Percentiles rank a stretch among this genome's conserved stretches.
Conservation (phyloP, 2,329 filamentous ascomycete species). For the Alternaria arborescens region DNA sequence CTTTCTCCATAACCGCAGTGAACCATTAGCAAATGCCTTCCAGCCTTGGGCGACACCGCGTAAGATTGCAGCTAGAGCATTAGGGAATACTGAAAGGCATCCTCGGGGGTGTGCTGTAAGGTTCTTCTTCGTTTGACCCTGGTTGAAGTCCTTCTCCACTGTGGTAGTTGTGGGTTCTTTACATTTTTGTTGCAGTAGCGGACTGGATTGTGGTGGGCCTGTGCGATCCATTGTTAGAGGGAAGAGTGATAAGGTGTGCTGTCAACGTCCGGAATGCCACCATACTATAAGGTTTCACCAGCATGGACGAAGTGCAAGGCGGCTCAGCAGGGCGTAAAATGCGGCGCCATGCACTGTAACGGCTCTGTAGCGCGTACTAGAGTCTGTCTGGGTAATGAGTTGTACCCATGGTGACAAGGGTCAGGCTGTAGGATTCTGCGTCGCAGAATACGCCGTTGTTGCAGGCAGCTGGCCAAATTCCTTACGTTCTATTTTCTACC, state of each 20-base stretch:
- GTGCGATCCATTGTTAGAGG: background rate
- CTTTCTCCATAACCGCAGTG: slow-evolving; percentile 5
- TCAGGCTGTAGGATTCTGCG: too few species aligned
- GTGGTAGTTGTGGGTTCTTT: background rate
- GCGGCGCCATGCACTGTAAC: background rate
- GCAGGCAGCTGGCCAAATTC: too few species aligned
- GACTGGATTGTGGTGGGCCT: background rate
- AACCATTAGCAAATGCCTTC: background rate
- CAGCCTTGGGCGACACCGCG: background rate
- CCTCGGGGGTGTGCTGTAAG: background rate
- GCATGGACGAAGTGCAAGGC: background rate
- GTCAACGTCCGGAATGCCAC: background rate
- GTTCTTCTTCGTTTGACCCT: background rate
- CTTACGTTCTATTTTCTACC: too few species aligned
- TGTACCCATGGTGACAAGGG: too few species aligned
- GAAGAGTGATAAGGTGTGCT: background rate
- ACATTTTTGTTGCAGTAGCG: slow-evolving; percentile 1
- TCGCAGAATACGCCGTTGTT: too few species aligned
- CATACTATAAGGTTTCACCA: background rate
- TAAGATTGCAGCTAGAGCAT: background rate
- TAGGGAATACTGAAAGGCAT: background rate
- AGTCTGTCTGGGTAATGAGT: too few species aligned
- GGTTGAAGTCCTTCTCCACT: background rate
- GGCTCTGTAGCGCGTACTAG: too few species aligned
- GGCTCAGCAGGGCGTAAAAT: slow-evolving; percentile 5